Evolutionary conservation across 2,329 filamentous ascomycete species (phyloP), one percentile per base, ranked within the genome.

Genomic region (Botrytis aclada): DNA sequence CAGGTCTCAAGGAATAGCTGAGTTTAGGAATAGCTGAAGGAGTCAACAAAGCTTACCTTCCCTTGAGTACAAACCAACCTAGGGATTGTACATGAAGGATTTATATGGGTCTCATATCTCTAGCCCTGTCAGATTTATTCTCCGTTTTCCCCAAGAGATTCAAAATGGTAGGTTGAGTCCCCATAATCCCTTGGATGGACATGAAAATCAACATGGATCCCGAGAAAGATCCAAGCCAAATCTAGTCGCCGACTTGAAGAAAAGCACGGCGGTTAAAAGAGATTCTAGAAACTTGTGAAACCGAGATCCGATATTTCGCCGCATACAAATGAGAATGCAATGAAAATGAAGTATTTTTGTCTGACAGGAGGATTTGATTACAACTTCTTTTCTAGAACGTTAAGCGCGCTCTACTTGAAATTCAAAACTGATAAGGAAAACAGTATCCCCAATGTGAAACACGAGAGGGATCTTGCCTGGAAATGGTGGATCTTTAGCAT

Each of bases 1-100:
- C 32, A 22, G 32, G 14, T 51, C 63, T 51, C 63, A 51, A 51
- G 63, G 22, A 66, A 37, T 14, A 37, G 62, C 62, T 47, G 41
- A 47, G 41, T 64, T 22, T 32, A 65, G 14, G 39, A 62, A 39
- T 41, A 41, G 60, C 22, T 62, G 60, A 47, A 65, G 43, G 43
- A 51, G 32, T 47, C 29, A 43, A 65, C 63, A 29, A 20, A 51
- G 47, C 32, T 45, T 8, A 20, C 63, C 63, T 45, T 16, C 12
- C 41, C 63, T 20, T 51, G 63, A 37, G 47, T 18, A 37, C n/a
- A 37, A 47, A 66, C 29, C 45, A 66, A 47, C 43, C 32, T 51
- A 34, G 63, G 43, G n/a, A 66, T 51, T 51, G 43, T 66, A 66
- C 43, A 32, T 66, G 43, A 51, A 34, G 47, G 63, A 45, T 51